Conservation (phyloP, 495 filamentous ascomycete genomes). For the Astrothelium subdiscretum region DNA sequence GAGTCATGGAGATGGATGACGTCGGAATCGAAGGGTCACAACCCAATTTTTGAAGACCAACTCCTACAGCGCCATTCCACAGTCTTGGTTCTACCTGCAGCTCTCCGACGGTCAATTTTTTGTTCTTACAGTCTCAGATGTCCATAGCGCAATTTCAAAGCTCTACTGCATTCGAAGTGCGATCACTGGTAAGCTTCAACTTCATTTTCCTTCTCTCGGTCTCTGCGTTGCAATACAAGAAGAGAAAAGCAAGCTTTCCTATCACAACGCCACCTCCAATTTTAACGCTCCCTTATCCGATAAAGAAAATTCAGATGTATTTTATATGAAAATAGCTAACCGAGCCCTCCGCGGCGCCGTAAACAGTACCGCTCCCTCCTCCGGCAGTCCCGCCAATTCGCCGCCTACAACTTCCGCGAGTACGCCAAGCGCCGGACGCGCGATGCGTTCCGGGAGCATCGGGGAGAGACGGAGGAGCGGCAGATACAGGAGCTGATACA, state of each 20-base stretch:
- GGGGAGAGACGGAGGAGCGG: conserved; percentile 54
- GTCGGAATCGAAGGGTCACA: not conserved
- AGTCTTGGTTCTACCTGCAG: too few relatives aligned
- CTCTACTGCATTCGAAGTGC: not conserved
- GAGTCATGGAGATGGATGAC: not conserved
- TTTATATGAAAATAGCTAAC: too few relatives aligned
- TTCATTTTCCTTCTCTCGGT: not conserved
- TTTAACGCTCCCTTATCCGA: not conserved
- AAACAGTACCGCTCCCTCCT: conserved; percentile 88
- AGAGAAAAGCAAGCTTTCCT: not conserved
- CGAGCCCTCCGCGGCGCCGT: too few relatives aligned
- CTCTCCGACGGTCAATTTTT: not conserved
- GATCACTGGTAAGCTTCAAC: not conserved
- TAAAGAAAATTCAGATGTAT: too few relatives aligned
- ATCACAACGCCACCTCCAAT: not conserved
- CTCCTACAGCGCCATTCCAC: too few relatives aligned
- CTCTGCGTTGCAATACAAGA: not conserved
- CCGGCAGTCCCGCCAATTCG: conserved; percentile 76
- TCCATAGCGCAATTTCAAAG: not conserved
- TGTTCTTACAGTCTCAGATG: not conserved
- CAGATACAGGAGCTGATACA: conserved; percentile 81
- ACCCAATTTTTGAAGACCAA: not conserved
- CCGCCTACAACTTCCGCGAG: conserved; percentile 92
- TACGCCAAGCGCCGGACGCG: conserved; percentile 82
- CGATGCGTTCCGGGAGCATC: conserved; percentile 79